These are phyloP conservation scores for Kalanchoe fedtschenkoi DNA, from an alignment of 164 flowering plant genomes.

Conservation along the genomic window DNA sequence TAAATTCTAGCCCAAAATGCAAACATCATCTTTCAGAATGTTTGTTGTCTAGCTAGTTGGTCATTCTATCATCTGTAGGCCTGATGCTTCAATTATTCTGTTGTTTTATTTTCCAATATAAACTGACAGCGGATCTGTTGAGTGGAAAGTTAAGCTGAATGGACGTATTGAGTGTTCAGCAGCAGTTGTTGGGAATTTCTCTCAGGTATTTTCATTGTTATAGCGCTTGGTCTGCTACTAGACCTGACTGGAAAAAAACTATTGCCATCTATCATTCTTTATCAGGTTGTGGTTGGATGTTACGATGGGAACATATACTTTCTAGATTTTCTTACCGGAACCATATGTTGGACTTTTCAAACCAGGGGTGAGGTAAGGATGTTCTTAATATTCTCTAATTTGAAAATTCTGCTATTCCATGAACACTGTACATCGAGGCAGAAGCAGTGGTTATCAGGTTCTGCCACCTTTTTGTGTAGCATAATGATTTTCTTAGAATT, in stretches of 20 bases:
- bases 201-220: slow-evolving; percentile 41
- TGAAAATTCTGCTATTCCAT: background rate
- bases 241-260: background rate
- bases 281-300: slow-evolving; percentile 84
- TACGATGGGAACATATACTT: slow-evolving; percentile 80
- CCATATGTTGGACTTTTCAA: slow-evolving; percentile 59
- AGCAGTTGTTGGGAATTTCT: slow-evolving; percentile 53
- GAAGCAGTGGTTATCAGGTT: background rate
- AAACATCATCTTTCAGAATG: background rate
- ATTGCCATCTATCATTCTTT: background rate
- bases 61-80: background rate
- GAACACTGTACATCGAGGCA: background rate
- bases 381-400: background rate
- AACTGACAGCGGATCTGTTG: slow-evolving; percentile 45
- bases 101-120: slow-evolving; percentile 5
- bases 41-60: background rate
- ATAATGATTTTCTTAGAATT: background rate
- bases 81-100: background rate
- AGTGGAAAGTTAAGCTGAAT: slow-evolving; percentile 56
- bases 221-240: background rate
- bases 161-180: slow-evolving; percentile 91
- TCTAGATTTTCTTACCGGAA: slow-evolving; percentile 59
- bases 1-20: background rate
- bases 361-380: slow-evolving; percentile 70
- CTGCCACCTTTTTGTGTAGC: background rate